These are phyloP conservation scores for Diaporthe citriasiana DNA, from an alignment of 2,329 filamentous ascomycete genomes.

Conservation along the genomic window DNA sequence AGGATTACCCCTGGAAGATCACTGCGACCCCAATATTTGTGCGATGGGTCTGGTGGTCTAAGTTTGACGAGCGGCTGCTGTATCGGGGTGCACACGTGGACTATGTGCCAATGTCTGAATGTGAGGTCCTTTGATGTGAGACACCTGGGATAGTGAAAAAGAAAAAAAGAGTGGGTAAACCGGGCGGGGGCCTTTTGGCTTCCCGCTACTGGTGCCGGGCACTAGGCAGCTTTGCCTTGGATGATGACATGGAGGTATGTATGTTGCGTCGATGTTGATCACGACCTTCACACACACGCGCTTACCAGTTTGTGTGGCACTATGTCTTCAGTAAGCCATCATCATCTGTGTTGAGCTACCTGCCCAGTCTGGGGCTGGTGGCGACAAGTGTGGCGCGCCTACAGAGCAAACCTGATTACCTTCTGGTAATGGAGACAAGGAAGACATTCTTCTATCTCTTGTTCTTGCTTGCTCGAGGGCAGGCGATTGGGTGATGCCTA, in stretches of 20 bases:
- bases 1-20: conserved; percentile 21
- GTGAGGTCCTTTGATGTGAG: conserved; percentile 9
- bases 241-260: neutral
- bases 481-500: neutral
- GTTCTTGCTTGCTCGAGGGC: neutral
- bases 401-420: no score
- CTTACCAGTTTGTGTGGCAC: neutral
- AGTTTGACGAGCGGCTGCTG: neutral
- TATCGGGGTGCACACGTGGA: no score
- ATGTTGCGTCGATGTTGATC: neutral
- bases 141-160: neutral
- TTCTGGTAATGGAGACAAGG: no score
- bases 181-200: neutral
- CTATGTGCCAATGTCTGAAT: neutral
- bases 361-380: neutral
- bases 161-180: neutral
- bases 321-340: neutral
- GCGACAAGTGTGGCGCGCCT: neutral
- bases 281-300: neutral
- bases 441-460: neutral
- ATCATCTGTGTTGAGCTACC: neutral
- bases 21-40: neutral
- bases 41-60: neutral
- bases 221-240: neutral
- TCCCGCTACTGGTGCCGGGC: neutral